Base-by-base conservation (phyloP, 2,329 filamentous ascomycete species). In the Plenodomus biglobosus region DNA sequence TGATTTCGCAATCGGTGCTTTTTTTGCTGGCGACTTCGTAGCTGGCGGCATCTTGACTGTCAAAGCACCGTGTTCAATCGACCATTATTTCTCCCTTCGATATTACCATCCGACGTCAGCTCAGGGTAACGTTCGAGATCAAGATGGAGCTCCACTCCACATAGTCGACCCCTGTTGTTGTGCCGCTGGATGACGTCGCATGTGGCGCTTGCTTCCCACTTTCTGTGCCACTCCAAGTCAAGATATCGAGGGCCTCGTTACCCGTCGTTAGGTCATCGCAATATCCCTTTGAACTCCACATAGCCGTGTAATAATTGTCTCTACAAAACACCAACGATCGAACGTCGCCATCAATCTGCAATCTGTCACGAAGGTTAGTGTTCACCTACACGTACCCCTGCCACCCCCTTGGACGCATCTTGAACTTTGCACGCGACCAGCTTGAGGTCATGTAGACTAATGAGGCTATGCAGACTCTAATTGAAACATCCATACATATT, bases 201-300 rank as follows among this genome's bases (percentile, higher is more conserved):
- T 65, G 65, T 69, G 66, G 65, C 65, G 64, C 48, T 45, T 58
- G 42, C 50, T 59, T 52, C 62, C 62, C 63, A 64, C 59, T 67
- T 66, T 61, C 44, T 48, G 56, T 61, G 44, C 56, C 47, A 56
- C 50, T 42, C 40, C 48, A 53, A 49, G 48, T 55, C 61, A 64
- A 59, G 61, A 58, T 61, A 60, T 61, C 43, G 50, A 44, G 44
- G 39, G 43, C 44, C 44, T 52, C 38, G 44, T 46, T 52, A 44
- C 44, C 41, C 42, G 36, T 41, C 40, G 38, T 46, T 56, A 45
- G 50, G 37, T 51, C 52, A 52, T 53, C 47, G 41, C 47, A 48
- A 32, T 24, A 42, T 39, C 41, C 44, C 30, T 41, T 45, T 16
- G 5, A 21, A 20, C 40, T 18, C 34, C 42, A 19, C 16, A 20